Base-by-base conservation (phyloP, 495 filamentous ascomycete species). In the Penicillium subrubescens region DNA sequence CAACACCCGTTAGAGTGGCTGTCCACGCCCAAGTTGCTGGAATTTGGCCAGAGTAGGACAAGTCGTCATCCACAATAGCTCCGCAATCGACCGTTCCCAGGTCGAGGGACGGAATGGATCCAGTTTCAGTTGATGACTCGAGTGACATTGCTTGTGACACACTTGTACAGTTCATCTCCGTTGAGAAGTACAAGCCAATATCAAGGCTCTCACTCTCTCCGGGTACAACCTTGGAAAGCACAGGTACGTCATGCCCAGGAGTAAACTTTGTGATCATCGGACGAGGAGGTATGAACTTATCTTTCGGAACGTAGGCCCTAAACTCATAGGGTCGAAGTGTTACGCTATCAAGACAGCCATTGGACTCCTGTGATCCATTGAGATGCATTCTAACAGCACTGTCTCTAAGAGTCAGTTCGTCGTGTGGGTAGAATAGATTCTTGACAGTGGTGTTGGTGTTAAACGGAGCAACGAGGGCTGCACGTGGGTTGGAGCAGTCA, bases 371-470 rank as follows among this genome's bases (percentile, higher is more conserved):
- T 0, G 82, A 83, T 7, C 77, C 77, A 44, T 83, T 79, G 25
- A 86, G 63, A 31, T 73, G 73, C 23, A 85, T 71, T 37, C 77
- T 77, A 0, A 73, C 71, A 0, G 75, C 73, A n/a, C 78, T 62
- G 25, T 72, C 67, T 39, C 74, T 72, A 15, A 90, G 70, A 0
- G 69, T 80, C 39, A 83, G 69, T 65, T 89, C 83, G 33, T 88
- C 86, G 57, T 86, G 85, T 1, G 88, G 87, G 64, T 82, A 87
- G 71, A 90, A 89, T n/a, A 92, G 70, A 69, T 90, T 89, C 66
- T 83, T 84, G 64, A 92, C 88, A 1, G 81, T 84, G 34, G 79
- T 84, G 15, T 81, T 83, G 1, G 75, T 76, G 17, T 77, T 73
- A 62, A 87, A 91, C 0, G 89, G 86, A 14, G 88, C 77, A 59